Conservation (phyloP, 2,329 filamentous ascomycete genomes). For the Cercospora sp. region DNA sequence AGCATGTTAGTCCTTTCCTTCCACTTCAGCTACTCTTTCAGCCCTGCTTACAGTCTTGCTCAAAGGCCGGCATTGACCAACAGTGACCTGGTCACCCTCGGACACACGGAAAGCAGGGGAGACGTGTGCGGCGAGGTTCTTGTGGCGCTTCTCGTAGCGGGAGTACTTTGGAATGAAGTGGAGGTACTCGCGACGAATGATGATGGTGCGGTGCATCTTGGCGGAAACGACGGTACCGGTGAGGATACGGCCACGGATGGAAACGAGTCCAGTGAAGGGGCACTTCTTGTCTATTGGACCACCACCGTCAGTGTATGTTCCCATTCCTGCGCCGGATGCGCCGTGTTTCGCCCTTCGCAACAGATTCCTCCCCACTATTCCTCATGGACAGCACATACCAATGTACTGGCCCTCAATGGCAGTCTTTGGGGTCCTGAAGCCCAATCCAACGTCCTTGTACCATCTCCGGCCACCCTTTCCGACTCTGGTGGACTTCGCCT, state of each 20-base stretch:
- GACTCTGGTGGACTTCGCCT: conserved; percentile 76
- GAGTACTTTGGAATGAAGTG: conserved; percentile 99
- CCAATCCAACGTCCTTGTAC: conserved; percentile 99
- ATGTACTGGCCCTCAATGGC: conserved; percentile 99
- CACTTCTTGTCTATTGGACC: conserved; percentile 91
- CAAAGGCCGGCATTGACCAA: conserved; percentile 98
- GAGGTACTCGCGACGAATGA: conserved; percentile 99
- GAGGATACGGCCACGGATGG: conserved; percentile 99
- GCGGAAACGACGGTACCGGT: conserved; percentile 98
- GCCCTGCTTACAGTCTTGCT: conserved; percentile 90
- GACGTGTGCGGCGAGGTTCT: conserved; percentile 99
- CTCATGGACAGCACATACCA: conserved; percentile 63
- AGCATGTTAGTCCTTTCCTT: conserved; percentile 25
- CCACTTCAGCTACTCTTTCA: conserved; percentile 4
- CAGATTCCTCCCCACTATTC: conserved; percentile 11
- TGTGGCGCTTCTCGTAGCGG: conserved; percentile 99
- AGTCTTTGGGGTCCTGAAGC: conserved; percentile 97
- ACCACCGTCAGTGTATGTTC: conserved; percentile 22
- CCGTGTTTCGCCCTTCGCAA: conserved; percentile 1
- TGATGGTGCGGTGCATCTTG: conserved; percentile 99
- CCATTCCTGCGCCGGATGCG: conserved; percentile 10
- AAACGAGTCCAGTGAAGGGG: conserved; percentile 98
- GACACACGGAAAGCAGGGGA: conserved; percentile 99
- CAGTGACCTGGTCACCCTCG: conserved; percentile 98
- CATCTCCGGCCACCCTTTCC: conserved; percentile 93